These are phyloP conservation scores for Myxozyma mucilagina DNA, from an alignment of 805 yeast genomes.

Conservation along the genomic window DNA sequence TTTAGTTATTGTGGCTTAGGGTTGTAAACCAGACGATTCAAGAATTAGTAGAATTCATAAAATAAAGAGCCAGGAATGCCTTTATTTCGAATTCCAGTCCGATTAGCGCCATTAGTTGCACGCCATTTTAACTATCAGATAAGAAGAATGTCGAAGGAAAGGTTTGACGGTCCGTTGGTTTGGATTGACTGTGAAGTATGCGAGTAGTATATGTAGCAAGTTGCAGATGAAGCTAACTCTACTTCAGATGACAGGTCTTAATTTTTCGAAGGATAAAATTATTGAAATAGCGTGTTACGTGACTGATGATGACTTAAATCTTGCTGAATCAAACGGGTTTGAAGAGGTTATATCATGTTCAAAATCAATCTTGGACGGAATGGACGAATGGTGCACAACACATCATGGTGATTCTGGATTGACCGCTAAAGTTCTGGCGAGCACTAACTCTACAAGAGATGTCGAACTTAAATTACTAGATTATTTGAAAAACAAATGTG, in stretches of 20 bases:
- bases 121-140: not conserved
- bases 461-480: conserved; percentile 67
- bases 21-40: not conserved
- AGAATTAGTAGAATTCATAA: too few species aligned
- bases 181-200: conserved; percentile 90
- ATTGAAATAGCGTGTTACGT: conserved; percentile 89
- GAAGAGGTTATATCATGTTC: conserved; percentile 79
- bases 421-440: conserved; percentile 63
- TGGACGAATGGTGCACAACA: conserved; percentile 85
- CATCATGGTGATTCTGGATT: conserved; percentile 81
- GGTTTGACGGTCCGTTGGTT: conserved; percentile 43
- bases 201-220: too few species aligned
- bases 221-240: too few species aligned
- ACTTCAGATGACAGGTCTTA: conserved; percentile 81
- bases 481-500: conserved; percentile 54
- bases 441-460: conserved; percentile 52
- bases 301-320: conserved; percentile 77
- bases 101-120: not conserved
- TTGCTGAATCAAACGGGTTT: conserved; percentile 70
- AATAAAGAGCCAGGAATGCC: not conserved
- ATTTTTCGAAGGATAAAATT: conserved; percentile 75
- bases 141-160: not conserved
- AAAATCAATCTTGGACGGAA: conserved; percentile 57
- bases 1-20: not conserved
- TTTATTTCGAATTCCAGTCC: not conserved